These are phyloP conservation scores for Cordyceps sp. DNA, from an alignment of 2,329 filamentous ascomycete species.

Conservation along the genomic window DNA sequence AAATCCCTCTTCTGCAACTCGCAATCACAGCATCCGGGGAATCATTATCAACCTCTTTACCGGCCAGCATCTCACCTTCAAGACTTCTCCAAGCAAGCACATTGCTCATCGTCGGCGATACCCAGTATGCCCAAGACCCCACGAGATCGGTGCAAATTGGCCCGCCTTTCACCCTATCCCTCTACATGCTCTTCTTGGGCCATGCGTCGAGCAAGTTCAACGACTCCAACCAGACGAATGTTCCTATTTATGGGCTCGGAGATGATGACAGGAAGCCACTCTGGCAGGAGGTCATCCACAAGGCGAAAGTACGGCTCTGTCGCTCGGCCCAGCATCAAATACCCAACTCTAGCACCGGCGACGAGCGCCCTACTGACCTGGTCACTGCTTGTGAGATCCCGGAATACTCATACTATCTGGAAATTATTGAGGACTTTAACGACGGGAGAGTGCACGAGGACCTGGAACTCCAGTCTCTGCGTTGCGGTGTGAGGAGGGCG, in stretches of 20 bases:
- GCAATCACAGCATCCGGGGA: slow-evolving; percentile 91
- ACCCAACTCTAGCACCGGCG: background rate
- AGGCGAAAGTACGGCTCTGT: slow-evolving; percentile 67
- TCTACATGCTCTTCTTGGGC: slow-evolving; percentile 90
- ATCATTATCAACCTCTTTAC: slow-evolving; percentile 63
- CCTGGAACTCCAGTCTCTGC: slow-evolving; percentile 15
- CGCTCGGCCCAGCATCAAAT: slow-evolving; percentile 35
- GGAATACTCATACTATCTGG: slow-evolving; percentile 59
- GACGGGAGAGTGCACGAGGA: slow-evolving; percentile 36
- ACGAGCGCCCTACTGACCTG: background rate
- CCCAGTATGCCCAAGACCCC: slow-evolving; percentile 54
- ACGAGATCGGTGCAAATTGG: slow-evolving; percentile 62
- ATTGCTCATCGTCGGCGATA: slow-evolving; percentile 74
- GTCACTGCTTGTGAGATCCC: slow-evolving; percentile 1
- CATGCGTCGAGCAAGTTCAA: slow-evolving; percentile 32
- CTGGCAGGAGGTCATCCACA: slow-evolving; percentile 96
- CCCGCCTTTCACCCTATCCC: slow-evolving; percentile 66
- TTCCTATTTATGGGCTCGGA: slow-evolving; percentile 11
- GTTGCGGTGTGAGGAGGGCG: slow-evolving; percentile 22
- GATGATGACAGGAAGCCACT: slow-evolving; percentile 44
- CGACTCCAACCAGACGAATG: background rate
- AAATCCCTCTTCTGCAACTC: slow-evolving; percentile 79
- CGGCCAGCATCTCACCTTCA: slow-evolving; percentile 74
- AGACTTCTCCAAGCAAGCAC: slow-evolving; percentile 84
- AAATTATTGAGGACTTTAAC: slow-evolving; percentile 66